Conservation (phyloP, 2,329 filamentous ascomycete species). For the Arthrobotrys entomopaga region DNA sequence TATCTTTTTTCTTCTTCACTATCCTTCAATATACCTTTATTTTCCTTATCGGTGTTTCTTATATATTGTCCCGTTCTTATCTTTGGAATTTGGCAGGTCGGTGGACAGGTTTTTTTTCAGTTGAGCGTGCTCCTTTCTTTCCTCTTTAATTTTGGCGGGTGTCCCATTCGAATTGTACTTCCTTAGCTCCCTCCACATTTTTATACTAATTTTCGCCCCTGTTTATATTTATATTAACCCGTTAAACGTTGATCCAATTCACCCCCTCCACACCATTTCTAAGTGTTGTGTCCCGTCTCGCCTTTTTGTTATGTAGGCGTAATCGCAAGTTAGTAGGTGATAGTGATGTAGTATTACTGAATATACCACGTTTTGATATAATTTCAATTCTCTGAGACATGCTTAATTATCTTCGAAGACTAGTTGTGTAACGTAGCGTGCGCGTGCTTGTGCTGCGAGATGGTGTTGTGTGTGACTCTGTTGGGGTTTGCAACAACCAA, state of each 20-base stretch:
- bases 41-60: constrained; percentile 12
- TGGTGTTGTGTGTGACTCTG: constrained; percentile 5
- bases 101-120: constrained; percentile 30
- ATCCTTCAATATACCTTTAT: constrained; percentile 21
- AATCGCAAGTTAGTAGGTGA: constrained; percentile 17
- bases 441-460: too few species aligned
- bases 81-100: constrained; percentile 32
- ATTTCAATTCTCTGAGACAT: not conserved
- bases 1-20: constrained; percentile 42
- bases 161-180: constrained; percentile 27
- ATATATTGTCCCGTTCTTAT: not conserved
- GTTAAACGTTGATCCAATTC: too few species aligned
- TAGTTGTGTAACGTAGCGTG: too few species aligned
- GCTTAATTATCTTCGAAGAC: too few species aligned
- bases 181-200: constrained; percentile 3
- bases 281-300: constrained; percentile 8
- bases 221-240: constrained; percentile 51
- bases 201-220: constrained; percentile 38
- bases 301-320: constrained; percentile 17
- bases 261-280: not conserved
- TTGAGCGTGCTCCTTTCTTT: constrained; percentile 47
- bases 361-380: constrained; percentile 5
- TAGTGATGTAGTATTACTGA: constrained; percentile 1
- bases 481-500: constrained; percentile 21
- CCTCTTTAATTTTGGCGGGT: constrained; percentile 47